Base-by-base conservation (phyloP, 2,329 filamentous ascomycete genomes). In the Aspergillus sp. region DNA sequence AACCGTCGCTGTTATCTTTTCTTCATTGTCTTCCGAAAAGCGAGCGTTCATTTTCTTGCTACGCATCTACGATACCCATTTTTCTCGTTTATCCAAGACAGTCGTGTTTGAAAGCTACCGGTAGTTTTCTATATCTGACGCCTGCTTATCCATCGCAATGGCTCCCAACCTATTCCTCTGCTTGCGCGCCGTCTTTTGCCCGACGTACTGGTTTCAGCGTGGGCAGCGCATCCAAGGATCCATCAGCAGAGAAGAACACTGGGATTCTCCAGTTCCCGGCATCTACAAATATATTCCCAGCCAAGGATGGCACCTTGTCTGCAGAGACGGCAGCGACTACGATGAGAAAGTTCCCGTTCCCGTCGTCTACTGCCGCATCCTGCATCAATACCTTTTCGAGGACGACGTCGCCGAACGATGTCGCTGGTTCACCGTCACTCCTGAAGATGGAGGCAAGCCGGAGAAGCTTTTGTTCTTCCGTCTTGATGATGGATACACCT, bases 131-230 rank as follows among this genome's bases (percentile, higher is more conserved):
- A 48, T 48, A 48, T 30, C 38, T 44, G 9, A 30, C 26, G 41
- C 22, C 49, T 55, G 45, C 48, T 38, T 45, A 38, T 26, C 50
- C 52, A 44, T 50, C 39, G 62, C 55, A 58, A 82, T 82, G 80
- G 76, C 80, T 42, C 80, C 80, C 60, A 82, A 82, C 64, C 75
- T 81, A 48, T 79, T 80, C 55, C 65, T 81, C 65, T 80, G 77
- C 50, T 73, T 78, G n/a, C 78, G 80, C 55, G 76, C 73, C 51
- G 68, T 78, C 44, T 78, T 80, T 67, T 77, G 75, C 53, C 80
- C 80, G 6, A 69, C 73, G 58, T 80, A 80, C 71, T 81, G 79
- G 80, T 81, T 81, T 62, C 71, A 75, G 38, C 72, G 67, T 18
- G 68, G 70, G 39, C 70, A 76, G 36, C 71, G 71, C 53, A 66